These are phyloP conservation scores for Withania somnifera DNA, from an alignment of 305 asterid species.

Conservation along the genomic window DNA sequence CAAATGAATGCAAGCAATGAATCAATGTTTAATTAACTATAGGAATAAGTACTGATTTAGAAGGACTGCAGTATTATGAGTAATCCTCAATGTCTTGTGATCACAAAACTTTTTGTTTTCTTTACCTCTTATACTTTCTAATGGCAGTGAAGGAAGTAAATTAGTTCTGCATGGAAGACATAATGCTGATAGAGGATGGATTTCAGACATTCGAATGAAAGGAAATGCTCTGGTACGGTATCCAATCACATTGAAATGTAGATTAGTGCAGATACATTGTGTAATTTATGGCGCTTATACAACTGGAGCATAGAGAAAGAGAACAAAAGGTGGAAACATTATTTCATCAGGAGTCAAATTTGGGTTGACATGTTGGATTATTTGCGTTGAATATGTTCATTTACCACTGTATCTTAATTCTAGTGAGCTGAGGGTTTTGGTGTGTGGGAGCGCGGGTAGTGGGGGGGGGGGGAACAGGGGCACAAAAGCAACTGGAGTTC, in stretches of 20 bases:
- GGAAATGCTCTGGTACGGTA: constrained; percentile 56
- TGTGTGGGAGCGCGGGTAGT: background rate
- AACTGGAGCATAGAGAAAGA: background rate
- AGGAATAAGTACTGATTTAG: background rate
- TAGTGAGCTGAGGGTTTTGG: background rate
- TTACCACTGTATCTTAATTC: background rate
- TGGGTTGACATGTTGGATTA: background rate
- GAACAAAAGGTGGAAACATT: background rate
- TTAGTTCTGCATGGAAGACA: constrained; percentile 86
- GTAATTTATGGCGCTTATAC: background rate
- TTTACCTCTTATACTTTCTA: constrained; percentile 3
- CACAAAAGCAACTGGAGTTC: background rate
- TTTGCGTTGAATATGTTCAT: background rate
- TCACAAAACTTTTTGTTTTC: constrained; percentile 4
- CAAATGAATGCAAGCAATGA: background rate
- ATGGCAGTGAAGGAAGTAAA: constrained; percentile 58
- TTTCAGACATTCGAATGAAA: constrained; percentile 47
- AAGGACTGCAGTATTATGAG: background rate
- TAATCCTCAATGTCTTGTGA: background rate
- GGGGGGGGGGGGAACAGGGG: background rate
- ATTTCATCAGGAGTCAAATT: background rate
- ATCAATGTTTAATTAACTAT: background rate
- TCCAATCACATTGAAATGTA: background rate
- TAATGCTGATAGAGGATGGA: constrained; percentile 85
- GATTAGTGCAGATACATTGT: background rate